Percentiles rank a stretch among this genome's conserved stretches.
Conservation (phyloP, 2,329 filamentous ascomycete genomes). For the Graphiopsis chlorocephala region DNA sequence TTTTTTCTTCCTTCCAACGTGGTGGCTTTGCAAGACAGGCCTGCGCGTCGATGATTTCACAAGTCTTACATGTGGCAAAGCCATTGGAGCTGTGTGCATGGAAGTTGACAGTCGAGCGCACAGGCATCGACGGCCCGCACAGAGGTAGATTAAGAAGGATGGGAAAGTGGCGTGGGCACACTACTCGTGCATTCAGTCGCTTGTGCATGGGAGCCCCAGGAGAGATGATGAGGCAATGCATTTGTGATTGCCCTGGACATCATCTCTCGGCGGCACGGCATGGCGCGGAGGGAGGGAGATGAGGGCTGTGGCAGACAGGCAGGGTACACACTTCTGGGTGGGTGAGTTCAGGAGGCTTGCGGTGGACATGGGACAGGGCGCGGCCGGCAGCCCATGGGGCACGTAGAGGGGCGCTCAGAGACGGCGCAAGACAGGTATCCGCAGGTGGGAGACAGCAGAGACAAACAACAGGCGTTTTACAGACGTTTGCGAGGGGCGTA, state of each 20-base stretch:
- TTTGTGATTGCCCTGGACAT: slow-evolving; percentile 1
- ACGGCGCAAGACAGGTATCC: slow-evolving; percentile 1
- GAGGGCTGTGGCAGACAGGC: slow-evolving; percentile 10
- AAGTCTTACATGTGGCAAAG: slow-evolving; percentile 8
- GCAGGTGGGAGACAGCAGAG: slow-evolving; percentile 7
- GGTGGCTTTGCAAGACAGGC: slow-evolving; percentile 13
- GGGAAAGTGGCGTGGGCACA: not conserved
- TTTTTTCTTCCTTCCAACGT: slow-evolving; percentile 6
- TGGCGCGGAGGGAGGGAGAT: slow-evolving; percentile 1
- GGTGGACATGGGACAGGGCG: not conserved
- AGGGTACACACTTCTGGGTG: not conserved
- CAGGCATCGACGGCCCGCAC: not conserved
- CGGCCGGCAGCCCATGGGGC: slow-evolving; percentile 1
- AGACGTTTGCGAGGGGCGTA: slow-evolving; percentile 13
- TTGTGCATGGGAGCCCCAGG: slow-evolving; percentile 1
- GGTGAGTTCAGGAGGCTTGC: slow-evolving; percentile 1
- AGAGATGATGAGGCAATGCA: slow-evolving; percentile 7
- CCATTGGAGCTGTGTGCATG: not conserved
- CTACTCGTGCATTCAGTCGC: not conserved
- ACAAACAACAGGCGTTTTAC: not conserved
- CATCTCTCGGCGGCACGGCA: not conserved
- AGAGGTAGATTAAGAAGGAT: slow-evolving; percentile 7
- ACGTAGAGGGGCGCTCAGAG: not conserved
- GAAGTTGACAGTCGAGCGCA: slow-evolving; percentile 5
- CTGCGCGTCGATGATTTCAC: slow-evolving; percentile 15